Evolutionary conservation across 1,284 basidiomycete species (phyloP).

Genomic region (Rhodotorula sp.): DNA sequence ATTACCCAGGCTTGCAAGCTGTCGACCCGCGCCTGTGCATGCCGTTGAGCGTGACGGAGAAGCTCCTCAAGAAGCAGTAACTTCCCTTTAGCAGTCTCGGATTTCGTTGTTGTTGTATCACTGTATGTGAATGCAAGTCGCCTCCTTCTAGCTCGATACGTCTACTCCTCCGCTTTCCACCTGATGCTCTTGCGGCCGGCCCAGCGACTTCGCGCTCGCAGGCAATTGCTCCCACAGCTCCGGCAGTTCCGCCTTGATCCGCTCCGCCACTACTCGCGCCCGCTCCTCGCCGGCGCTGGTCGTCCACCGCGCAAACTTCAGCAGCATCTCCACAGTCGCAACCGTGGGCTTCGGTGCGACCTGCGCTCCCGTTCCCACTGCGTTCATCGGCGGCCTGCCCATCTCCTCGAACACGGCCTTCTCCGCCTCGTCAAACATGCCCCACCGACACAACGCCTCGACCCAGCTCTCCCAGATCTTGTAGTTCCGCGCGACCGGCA

Average conservation of each 20-base stretch:
- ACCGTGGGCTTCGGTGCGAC: conserved; percentile 39
- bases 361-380: conserved; percentile 4
- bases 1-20: conserved; percentile 76
- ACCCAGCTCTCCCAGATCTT: conserved; percentile 70
- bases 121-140: no score
- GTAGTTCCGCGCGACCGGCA: conserved; percentile 59
- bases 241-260: conserved; percentile 5
- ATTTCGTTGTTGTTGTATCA: not conserved
- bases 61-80: conserved; percentile 38
- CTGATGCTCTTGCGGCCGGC: not conserved
- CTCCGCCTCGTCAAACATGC: conserved; percentile 65
- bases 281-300: not conserved
- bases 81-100: no score
- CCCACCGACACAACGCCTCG: conserved; percentile 78
- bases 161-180: not conserved
- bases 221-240: conserved; percentile 10
- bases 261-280: not conserved
- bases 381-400: conserved; percentile 40
- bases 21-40: conserved; percentile 96
- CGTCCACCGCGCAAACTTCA: conserved; percentile 48
- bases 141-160: not conserved
- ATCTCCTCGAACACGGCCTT: conserved; percentile 66
- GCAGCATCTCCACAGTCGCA: conserved; percentile 48
- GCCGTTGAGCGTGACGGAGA: conserved; percentile 73
- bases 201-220: not conserved